Evolutionary conservation across 2,329 filamentous ascomycete genomes (phyloP).

Genomic region (Domatiomyces catenatus): DNA sequence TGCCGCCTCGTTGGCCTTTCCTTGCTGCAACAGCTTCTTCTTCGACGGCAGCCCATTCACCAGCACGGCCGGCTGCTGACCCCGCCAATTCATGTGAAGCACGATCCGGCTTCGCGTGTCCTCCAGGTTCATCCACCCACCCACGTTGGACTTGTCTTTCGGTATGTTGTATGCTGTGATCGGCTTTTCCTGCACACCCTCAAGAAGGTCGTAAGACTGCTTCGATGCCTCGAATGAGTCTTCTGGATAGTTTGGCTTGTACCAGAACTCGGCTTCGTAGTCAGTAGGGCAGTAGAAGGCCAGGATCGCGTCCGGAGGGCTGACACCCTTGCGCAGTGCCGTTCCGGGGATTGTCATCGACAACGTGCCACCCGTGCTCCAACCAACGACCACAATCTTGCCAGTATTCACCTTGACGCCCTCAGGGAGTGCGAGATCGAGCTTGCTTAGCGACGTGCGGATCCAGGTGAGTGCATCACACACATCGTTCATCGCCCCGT

Average conservation of each 20-base stretch:
- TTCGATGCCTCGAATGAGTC: too few species aligned
- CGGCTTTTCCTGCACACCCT: too few species aligned
- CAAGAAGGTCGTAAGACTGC: too few species aligned
- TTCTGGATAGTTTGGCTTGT: too few species aligned
- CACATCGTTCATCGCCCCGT: conserved; percentile 34
- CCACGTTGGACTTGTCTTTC: too few species aligned
- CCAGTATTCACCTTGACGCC: conserved; percentile 15
- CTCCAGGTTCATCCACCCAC: not conserved
- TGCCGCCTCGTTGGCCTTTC: not conserved
- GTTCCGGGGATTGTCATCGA: conserved; percentile 30
- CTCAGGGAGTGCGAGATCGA: not conserved
- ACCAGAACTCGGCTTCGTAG: too few species aligned
- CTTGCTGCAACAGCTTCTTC: too few species aligned
- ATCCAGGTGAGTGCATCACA: conserved; percentile 31
- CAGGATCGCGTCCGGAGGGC: conserved; percentile 8
- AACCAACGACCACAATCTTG: conserved; percentile 30
- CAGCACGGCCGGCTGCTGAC: conserved; percentile 24
- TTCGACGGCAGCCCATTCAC: conserved; percentile 15
- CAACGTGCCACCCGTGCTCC: conserved; percentile 35
- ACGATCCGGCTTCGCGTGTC: conserved; percentile 26
- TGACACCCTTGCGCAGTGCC: conserved; percentile 19
- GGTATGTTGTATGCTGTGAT: too few species aligned
- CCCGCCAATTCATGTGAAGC: conserved; percentile 31
- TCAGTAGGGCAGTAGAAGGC: too few species aligned
- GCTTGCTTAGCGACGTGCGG: conserved; percentile 19